Conservation (phyloP, 257 asterid species). For the Forsythia viridissima region DNA sequence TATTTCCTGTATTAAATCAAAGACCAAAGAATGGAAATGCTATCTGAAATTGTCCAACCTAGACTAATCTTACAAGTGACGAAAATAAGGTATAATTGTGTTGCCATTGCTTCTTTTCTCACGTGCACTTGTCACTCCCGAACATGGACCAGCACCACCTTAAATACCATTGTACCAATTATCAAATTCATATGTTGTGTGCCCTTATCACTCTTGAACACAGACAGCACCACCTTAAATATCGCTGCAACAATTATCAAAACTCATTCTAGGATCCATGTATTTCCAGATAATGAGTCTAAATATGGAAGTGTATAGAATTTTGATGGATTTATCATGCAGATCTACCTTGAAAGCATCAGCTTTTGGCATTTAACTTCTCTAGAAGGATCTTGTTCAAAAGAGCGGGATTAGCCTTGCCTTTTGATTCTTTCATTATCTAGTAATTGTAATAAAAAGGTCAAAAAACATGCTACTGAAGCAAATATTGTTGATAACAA, state of each 20-base stretch:
- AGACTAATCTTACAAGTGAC: neutral
- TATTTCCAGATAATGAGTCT: neutral
- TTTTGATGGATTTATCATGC: neutral
- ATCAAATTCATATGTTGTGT: neutral
- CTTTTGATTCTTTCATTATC: slow-evolving; percentile 93
- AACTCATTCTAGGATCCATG: no score
- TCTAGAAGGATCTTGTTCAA: slow-evolving; percentile 81
- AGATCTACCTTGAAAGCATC: slow-evolving; percentile 20
- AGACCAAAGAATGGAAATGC: neutral
- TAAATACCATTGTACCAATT: neutral
- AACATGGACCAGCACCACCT: neutral
- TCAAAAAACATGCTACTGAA: slow-evolving; percentile 9
- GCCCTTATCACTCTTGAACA: neutral
- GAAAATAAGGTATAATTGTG: neutral
- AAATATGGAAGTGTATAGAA: neutral
- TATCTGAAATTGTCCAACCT: neutral
- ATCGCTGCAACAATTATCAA: neutral
- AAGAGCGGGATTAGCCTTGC: slow-evolving; percentile 90
- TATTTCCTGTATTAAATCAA: no score
- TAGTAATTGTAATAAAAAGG: slow-evolving; percentile 25
- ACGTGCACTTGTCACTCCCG: neutral
- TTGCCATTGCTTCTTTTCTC: neutral
- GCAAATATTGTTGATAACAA: slow-evolving; percentile 2
- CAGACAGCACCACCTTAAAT: neutral
- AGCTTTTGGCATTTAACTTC: slow-evolving; percentile 58